A percentile compares a stretch with the other conserved stretches of the same genome.
These are phyloP conservation scores for Globisporangium lucens DNA, from an alignment of 352 stramenopile genomes.

Conservation along the genomic window DNA sequence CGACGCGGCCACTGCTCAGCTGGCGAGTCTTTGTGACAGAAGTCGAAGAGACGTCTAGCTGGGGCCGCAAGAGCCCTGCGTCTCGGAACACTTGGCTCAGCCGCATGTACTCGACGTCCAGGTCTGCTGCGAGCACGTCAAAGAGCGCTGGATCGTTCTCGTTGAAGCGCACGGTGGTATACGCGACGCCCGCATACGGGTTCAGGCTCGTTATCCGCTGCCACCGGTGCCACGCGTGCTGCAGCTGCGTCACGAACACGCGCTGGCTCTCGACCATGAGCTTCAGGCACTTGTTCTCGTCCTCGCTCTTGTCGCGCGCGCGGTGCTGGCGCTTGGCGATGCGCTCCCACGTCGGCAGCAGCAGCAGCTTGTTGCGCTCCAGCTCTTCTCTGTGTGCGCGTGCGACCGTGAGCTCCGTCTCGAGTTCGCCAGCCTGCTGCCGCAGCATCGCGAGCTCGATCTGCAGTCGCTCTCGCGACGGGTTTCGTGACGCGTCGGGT, in stretches of 20 bases:
- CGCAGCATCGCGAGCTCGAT: slow-evolving; percentile 11
- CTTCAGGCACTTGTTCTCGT: slow-evolving; percentile 13
- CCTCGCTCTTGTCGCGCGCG: background rate
- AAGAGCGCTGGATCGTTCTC: slow-evolving; percentile 1
- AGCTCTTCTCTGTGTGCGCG: slow-evolving; percentile 2
- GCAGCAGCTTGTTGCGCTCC: slow-evolving; percentile 6
- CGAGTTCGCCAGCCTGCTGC: slow-evolving; percentile 4
- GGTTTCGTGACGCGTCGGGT: slow-evolving; percentile 7
- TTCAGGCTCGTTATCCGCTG: background rate
- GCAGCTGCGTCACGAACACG: slow-evolving; percentile 7
- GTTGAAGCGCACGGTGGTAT: background rate
- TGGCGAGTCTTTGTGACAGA: background rate
- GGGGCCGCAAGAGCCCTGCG: background rate
- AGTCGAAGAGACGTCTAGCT: background rate
- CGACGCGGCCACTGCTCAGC: background rate
- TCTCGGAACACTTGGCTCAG: slow-evolving; percentile 2
- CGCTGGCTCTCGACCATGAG: slow-evolving; percentile 8
- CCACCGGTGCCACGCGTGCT: slow-evolving; percentile 10
- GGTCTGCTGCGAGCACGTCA: slow-evolving; percentile 3
- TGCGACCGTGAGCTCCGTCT: slow-evolving; percentile 10
- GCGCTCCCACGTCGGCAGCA: slow-evolving; percentile 12
- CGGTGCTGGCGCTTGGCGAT: slow-evolving; percentile 15
- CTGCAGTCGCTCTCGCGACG: slow-evolving; percentile 15
- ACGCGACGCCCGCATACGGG: background rate
- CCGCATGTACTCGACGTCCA: slow-evolving; percentile 10